Conservation (phyloP, 2,329 filamentous ascomycete species). For the Venturia aucupariae region DNA sequence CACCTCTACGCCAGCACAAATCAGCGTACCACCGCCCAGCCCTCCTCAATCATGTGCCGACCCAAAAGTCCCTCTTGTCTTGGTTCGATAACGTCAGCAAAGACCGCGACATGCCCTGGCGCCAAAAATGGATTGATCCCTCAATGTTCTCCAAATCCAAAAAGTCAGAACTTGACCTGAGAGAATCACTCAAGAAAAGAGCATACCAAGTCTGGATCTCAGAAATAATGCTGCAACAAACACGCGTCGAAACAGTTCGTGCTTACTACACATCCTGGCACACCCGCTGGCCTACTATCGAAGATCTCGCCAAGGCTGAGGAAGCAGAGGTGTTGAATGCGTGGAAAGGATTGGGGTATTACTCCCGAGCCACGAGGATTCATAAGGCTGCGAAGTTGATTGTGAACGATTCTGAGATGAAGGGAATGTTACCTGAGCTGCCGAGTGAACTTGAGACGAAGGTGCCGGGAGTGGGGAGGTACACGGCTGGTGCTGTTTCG, state of each 20-base stretch:
- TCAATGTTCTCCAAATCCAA: slow-evolving; percentile 23
- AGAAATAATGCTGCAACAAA: slow-evolving; percentile 60
- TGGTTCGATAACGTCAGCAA: slow-evolving; percentile 27
- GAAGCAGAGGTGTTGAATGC: slow-evolving; percentile 48
- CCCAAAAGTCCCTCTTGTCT: slow-evolving; percentile 20
- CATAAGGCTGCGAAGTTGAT: slow-evolving; percentile 48
- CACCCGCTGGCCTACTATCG: slow-evolving; percentile 50
- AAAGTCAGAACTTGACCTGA: slow-evolving; percentile 26
- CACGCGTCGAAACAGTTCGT: slow-evolving; percentile 52
- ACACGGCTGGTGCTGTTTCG: slow-evolving; percentile 54
- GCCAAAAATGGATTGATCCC: slow-evolving; percentile 48
- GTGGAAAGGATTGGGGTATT: slow-evolving; percentile 56
- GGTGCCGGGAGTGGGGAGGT: slow-evolving; percentile 52
- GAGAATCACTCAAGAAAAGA: slow-evolving; percentile 39
- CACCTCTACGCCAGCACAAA: slow-evolving; percentile 23
- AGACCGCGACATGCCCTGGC: slow-evolving; percentile 31
- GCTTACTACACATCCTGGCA: slow-evolving; percentile 58
- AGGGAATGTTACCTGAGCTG: slow-evolving; percentile 42
- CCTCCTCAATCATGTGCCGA: slow-evolving; percentile 18
- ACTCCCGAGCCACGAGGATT: slow-evolving; percentile 53
- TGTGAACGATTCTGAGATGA: slow-evolving; percentile 32
- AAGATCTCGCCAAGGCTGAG: slow-evolving; percentile 44
- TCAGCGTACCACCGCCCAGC: slow-evolving; percentile 25
- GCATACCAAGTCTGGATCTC: slow-evolving; percentile 60
- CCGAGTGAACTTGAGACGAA: slow-evolving; percentile 39